Base-by-base conservation (phyloP, 257 asterid species). In the Salvia hispanica region DNA sequence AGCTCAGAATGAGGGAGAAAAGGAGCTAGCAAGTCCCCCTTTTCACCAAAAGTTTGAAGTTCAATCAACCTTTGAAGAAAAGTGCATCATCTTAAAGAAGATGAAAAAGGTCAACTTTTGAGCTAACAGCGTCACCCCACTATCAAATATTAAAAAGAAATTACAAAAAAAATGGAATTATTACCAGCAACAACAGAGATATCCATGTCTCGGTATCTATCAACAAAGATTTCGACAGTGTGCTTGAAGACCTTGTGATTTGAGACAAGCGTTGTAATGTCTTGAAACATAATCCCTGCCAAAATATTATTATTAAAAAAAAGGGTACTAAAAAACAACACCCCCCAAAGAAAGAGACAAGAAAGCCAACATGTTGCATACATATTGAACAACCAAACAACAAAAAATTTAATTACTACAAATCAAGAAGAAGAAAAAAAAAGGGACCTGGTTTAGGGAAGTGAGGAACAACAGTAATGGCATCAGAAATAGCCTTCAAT, bases 171-270 rank as follows among this genome's bases (percentile, higher is more conserved):
- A 2, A 53, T 28, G 46, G 9, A 56, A 34, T n/a, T 39, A 6
- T 77, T 84, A 92, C 98, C 98, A 73, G 98, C 98, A 76, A 92
- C 96, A 78, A 84, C 86, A 64, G 98, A 85, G 78, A 92, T 92
- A 9, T 63, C 84, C 98, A 87, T 92, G 76, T 81, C 80, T 51
- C 77, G 77, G 82, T 92, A 92, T 67, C 98, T 86, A 47, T 92
- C 96, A 60, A 89, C 91, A 78, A 92, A 89, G 65, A 92, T 92
- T 33, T 92, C 96, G 62, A 92, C 80, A 61, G 95, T 75, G 12
- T 89, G 86, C 81, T 89, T 87, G 80, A 89, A 89, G 33, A 72
- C 95, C 83, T 79, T 83, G 79, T 78, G 98, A 74, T 92, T 84
- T 18, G 87, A 79, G 61, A 92, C 79, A 70, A 92, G 84, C 7